Evolutionary conservation across 257 asterid genomes (phyloP).

Genomic region (Solanum sejunctum): DNA sequence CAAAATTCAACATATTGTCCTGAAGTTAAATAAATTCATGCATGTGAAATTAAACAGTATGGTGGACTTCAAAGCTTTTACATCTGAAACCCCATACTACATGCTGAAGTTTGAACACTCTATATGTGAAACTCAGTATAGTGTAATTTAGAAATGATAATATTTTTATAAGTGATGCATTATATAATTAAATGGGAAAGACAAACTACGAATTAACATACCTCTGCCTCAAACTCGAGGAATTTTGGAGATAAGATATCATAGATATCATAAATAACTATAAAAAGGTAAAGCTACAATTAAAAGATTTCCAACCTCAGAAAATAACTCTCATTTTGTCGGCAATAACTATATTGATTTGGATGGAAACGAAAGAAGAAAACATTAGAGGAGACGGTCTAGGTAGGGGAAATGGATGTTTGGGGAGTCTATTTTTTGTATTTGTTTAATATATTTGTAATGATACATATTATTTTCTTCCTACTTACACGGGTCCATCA

Average conservation of each 20-base stretch:
- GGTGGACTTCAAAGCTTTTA: neutral
- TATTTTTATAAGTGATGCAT: neutral
- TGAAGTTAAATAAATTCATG: neutral
- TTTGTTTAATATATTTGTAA: too few species aligned
- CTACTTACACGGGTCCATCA: too few species aligned
- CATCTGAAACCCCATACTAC: neutral
- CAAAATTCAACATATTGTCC: neutral
- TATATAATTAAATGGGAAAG: neutral
- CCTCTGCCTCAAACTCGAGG: neutral
- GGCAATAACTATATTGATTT: too few species aligned
- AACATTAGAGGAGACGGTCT: too few species aligned
- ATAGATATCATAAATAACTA: neutral
- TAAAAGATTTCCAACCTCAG: too few species aligned
- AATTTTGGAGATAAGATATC: neutral
- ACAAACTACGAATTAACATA: neutral
- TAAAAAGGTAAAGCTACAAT: neutral
- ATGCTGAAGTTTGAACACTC: neutral
- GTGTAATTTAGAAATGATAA: neutral
- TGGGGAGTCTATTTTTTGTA: too few species aligned
- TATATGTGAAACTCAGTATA: neutral
- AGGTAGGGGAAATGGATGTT: too few species aligned
- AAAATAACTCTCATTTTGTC: too few species aligned
- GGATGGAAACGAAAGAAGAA: too few species aligned
- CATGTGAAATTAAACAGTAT: neutral
- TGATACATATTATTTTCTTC: too few species aligned